Percentiles rank a stretch among this genome's conserved stretches.
Evolutionary conservation across 495 filamentous ascomycete species (phyloP).

Genomic region (Aspergillus ostianus): DNA sequence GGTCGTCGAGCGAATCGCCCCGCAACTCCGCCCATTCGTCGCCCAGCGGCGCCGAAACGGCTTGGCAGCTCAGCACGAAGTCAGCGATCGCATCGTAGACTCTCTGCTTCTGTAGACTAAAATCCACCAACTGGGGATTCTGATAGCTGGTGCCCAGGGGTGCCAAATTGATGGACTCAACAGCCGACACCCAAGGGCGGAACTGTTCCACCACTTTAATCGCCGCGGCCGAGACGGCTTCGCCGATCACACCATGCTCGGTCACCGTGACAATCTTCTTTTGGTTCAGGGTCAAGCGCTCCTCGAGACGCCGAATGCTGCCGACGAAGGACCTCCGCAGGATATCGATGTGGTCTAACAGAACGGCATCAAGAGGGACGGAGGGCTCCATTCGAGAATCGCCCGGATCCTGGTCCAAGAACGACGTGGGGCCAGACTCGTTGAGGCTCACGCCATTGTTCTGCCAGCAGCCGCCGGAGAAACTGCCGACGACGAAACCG

Average conservation of each 20-base stretch:
- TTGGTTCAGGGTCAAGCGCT: constrained; percentile 70
- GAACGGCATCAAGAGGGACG: constrained; percentile 65
- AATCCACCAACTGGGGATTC: constrained; percentile 83
- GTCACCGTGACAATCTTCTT: constrained; percentile 73
- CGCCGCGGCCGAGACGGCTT: constrained; percentile 70
- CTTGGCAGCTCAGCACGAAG: constrained; percentile 80
- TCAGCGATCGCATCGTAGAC: constrained; percentile 92
- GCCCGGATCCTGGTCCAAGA: constrained; percentile 74
- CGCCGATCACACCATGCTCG: constrained; percentile 69
- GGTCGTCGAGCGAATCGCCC: constrained; percentile 88
- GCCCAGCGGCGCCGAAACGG: constrained; percentile 79
- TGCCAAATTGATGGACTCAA: constrained; percentile 85
- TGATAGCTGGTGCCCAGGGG: constrained; percentile 70
- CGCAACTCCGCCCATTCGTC: constrained; percentile 94
- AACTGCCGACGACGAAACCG: constrained; percentile 84
- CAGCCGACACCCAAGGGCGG: constrained; percentile 78
- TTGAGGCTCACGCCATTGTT: constrained; percentile 75
- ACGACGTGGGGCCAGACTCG: constrained; percentile 69
- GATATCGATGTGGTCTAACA: constrained; percentile 83
- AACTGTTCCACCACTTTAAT: constrained; percentile 80
- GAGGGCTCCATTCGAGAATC: constrained; percentile 73
- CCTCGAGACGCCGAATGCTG: constrained; percentile 80
- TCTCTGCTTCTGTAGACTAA: constrained; percentile 84
- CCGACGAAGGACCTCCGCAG: constrained; percentile 75
- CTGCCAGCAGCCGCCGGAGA: constrained; percentile 85